Percentiles rank a stretch among this genome's conserved stretches.
These are phyloP conservation scores for Dianthus caryophyllus DNA, from an alignment of 148 eudicot genomes.

Conservation along the genomic window DNA sequence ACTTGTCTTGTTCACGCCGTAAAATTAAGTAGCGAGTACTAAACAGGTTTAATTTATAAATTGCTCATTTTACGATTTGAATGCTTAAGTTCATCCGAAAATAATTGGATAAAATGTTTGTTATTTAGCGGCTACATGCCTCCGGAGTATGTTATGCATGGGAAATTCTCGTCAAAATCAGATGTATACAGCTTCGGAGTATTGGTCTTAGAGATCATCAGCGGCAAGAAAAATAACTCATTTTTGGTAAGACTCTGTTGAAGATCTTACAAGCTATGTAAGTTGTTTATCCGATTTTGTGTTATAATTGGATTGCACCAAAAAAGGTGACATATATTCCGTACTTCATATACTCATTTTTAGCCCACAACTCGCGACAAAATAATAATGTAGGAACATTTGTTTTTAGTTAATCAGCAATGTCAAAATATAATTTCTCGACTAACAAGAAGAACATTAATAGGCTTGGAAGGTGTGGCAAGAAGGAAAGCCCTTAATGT, in stretches of 20 bases:
- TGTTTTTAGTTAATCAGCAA: no score
- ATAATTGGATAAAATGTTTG: constrained; percentile 31
- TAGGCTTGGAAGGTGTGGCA: constrained; percentile 42
- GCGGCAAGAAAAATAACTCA: constrained; percentile 25
- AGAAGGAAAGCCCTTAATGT: constrained; percentile 16
- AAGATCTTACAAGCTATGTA: constrained; percentile 31
- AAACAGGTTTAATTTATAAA: no score
- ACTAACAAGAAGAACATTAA: not conserved
- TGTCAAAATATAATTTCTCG: not conserved
- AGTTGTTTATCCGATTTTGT: constrained; percentile 5
- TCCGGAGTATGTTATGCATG: constrained; percentile 20
- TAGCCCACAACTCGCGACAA: no score
- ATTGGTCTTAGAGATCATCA: constrained; percentile 30
- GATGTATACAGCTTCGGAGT: constrained; percentile 41
- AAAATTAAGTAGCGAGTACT: no score
- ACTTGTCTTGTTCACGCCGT: no score
- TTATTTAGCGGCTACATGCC: no score
- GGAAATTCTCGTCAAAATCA: constrained; percentile 30
- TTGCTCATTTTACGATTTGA: not conserved
- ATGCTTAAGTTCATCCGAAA: not conserved
- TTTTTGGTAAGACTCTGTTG: not conserved
- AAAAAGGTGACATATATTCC: no score
- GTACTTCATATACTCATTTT: no score
- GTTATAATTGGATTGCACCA: no score
- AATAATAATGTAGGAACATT: no score